A percentile compares a stretch with the other conserved stretches of the same genome.
These are phyloP conservation scores for Neurospora tetrasperma DNA, from an alignment of 495 filamentous ascomycete genomes.

Conservation along the genomic window DNA sequence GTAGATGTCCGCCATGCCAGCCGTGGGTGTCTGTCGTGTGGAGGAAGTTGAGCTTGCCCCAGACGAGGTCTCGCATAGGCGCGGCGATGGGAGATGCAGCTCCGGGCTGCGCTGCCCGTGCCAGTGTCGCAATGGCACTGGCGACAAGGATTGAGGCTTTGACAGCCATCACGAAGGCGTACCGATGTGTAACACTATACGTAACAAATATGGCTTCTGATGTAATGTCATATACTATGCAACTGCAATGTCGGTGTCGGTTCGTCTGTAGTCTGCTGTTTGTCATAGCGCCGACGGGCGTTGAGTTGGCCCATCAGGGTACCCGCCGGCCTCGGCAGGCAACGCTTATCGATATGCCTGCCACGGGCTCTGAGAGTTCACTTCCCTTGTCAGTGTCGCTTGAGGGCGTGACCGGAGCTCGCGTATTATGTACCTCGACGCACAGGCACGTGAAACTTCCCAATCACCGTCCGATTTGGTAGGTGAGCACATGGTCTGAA, in stretches of 20 bases:
- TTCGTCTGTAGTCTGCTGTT: background rate
- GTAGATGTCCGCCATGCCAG: constrained; percentile 88
- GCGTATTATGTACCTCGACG: background rate
- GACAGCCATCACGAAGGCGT: constrained; percentile 5
- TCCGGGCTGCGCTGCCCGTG: constrained; percentile 60
- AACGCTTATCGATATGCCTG: background rate
- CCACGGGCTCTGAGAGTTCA: background rate
- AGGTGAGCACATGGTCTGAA: background rate
- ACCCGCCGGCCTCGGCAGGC: background rate
- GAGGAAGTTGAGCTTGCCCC: constrained; percentile 90
- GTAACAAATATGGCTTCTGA: background rate
- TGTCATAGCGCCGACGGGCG: background rate
- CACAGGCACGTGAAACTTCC: background rate
- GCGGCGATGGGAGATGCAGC: constrained; percentile 70
- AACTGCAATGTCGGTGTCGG: background rate
- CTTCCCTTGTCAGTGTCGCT: background rate
- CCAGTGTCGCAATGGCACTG: constrained; percentile 24
- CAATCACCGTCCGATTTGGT: background rate
- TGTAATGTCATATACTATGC: background rate
- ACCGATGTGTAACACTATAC: background rate
- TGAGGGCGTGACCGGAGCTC: background rate
- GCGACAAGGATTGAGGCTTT: constrained; percentile 10
- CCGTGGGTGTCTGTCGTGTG: constrained; percentile 94
- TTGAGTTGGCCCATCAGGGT: background rate
- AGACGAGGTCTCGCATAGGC: constrained; percentile 71